Evolutionary conservation across 2,329 filamentous ascomycete species (phyloP), one percentile per base, ranked within the genome.

Genomic region (Scleromitrula shiraiana): DNA sequence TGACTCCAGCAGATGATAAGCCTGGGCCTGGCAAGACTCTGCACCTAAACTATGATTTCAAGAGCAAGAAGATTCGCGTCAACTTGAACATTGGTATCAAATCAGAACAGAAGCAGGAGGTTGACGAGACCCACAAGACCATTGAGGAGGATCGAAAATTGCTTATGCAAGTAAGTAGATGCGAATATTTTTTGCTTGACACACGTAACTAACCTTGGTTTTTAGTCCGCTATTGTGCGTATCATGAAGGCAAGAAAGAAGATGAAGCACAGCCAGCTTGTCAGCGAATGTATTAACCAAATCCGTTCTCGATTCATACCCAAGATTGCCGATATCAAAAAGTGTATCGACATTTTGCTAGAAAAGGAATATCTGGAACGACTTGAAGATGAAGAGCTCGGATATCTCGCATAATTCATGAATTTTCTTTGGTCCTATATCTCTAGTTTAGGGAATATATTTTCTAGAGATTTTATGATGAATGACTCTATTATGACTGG

Each of bases 181-280:
- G 35, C 7, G 5, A 47, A 15, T 36, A 9, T 39, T 24, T 22
- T 38, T 35, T 19, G 15, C 2, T 37, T 32, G 49, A 26, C 5
- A 3, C 12, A 49, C 35, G 35, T 53, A 49, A 51, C 53, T 70
- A 64, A 70, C 12, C 55, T 30, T 43, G 20, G 12, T 36, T 53
- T 42, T 48, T 56, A 98, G 91, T 97, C 93, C 53, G 90, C 91
- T 20, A 97, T 98, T 67, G 93, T 98, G 49, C 88, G 93, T 63
- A 96, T 98, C 72, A 98, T 98, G 93, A 98, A 98, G 74, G 94
- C 91, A 3, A 85, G 93, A 52, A 97, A 98, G 81, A 88, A 85
- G 72, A 94, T 97, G 88, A 97, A 96, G 79, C 91, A 98, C 70
- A 82, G 84, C 53, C 85, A 93, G 64, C 82, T 98, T 10, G 89